phyloP scores from a whole-genome alignment of 768 basidiomycete species.

The Leucosporidium scottii region DNA sequence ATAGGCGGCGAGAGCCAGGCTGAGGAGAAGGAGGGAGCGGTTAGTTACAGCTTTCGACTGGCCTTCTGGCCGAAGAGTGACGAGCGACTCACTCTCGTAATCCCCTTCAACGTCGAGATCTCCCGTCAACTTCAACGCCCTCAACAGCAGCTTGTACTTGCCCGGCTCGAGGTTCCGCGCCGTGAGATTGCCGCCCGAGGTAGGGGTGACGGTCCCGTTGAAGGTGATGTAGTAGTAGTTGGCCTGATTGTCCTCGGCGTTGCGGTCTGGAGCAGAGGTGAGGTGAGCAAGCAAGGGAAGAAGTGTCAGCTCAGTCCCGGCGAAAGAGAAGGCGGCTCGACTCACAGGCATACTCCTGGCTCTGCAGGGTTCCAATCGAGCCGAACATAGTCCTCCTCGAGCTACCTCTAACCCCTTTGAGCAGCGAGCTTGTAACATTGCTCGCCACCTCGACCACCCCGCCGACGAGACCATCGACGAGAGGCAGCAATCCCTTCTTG shows the following conservation, averaged over 20 bases:
- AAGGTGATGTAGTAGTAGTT: not conserved
- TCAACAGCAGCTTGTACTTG: not conserved
- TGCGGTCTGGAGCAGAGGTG: not conserved
- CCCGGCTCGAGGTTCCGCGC: not conserved
- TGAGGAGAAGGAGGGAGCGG: not conserved
- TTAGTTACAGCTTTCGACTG: too few species aligned
- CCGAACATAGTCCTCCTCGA: not conserved
- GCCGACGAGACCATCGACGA: not conserved
- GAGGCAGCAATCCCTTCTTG: not conserved
- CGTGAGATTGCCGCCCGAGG: not conserved
- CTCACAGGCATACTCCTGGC: not conserved
- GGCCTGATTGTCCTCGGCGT: not conserved
- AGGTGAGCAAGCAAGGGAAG: not conserved
- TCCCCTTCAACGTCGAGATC: not conserved
- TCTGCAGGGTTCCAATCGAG: not conserved
- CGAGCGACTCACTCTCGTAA: not conserved
- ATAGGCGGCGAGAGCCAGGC: conserved; percentile 2
- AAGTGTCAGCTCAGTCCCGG: not conserved
- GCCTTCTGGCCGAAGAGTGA: too few species aligned
- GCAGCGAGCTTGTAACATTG: not conserved
- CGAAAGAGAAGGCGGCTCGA: not conserved
- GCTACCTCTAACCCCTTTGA: not conserved
- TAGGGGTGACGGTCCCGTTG: not conserved
- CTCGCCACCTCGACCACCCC: not conserved
- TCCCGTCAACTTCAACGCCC: not conserved